Evolutionary conservation across 176 grass and related monocot genomes (phyloP).

Genomic region (Zea mays): DNA sequence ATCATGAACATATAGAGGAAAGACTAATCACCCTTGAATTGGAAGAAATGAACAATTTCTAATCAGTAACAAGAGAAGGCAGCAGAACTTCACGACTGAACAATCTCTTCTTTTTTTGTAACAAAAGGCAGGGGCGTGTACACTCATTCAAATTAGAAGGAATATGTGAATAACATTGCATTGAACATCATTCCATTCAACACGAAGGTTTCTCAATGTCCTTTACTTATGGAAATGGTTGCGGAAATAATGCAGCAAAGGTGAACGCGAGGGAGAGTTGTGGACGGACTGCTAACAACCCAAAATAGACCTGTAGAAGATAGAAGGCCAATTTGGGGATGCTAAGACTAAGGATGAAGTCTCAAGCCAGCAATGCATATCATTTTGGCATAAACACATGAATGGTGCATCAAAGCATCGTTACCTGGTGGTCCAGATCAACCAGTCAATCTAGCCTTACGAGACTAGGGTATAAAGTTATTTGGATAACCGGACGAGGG

Average conservation of each 20-base stretch:
- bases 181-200: too few species aligned
- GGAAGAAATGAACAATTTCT: constrained; percentile 11
- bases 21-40: not conserved
- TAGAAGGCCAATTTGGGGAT: not conserved
- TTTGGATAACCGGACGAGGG: not conserved
- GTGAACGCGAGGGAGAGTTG: not conserved
- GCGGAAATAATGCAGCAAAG: not conserved
- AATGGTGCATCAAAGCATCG: not conserved
- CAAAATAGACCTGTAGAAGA: not conserved
- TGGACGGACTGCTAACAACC: not conserved
- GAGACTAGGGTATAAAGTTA: not conserved
- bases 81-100: too few species aligned
- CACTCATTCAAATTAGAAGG: too few species aligned
- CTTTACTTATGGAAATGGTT: not conserved
- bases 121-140: too few species aligned
- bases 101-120: not conserved
- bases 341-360: constrained; percentile 21
- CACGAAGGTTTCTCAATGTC: too few species aligned
- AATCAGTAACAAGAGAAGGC: not conserved
- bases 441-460: constrained; percentile 3
- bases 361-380: not conserved
- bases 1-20: not conserved
- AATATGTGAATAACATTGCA: too few species aligned
- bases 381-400: not conserved
- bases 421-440: not conserved